Percentiles rank a stretch among this genome's conserved stretches.
phyloP scores from a whole-genome alignment of 352 stramenopile genomes.

The Blastocystis sp. region DNA sequence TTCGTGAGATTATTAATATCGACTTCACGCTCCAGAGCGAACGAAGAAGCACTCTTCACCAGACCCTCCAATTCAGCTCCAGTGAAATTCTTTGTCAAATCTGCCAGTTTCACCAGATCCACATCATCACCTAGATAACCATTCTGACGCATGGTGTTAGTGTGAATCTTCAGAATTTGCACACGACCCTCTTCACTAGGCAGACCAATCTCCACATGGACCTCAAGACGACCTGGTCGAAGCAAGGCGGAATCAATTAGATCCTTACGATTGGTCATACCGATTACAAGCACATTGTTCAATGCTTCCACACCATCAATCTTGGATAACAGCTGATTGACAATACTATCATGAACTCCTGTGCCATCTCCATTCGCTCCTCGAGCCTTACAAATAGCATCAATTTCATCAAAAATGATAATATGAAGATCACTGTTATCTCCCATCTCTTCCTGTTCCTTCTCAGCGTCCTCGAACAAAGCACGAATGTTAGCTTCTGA shows the following conservation, averaged over 20 bases:
- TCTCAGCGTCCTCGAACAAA: slow-evolving; percentile 90
- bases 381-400: slow-evolving; percentile 96
- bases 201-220: slow-evolving; percentile 99
- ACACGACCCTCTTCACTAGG: slow-evolving; percentile 88
- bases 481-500: slow-evolving; percentile 97
- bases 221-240: slow-evolving; percentile 94
- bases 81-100: slow-evolving; percentile 97
- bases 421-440: slow-evolving; percentile 97
- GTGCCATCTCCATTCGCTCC: slow-evolving; percentile 77
- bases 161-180: slow-evolving; percentile 96
- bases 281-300: slow-evolving; percentile 99
- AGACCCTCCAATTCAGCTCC: slow-evolving; percentile 96
- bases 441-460: slow-evolving; percentile 79
- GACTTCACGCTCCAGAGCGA: slow-evolving; percentile 78
- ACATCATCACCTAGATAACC: slow-evolving; percentile 69
- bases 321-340: slow-evolving; percentile 98
- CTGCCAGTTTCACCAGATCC: slow-evolving; percentile 78
- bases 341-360: slow-evolving; percentile 92
- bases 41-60: slow-evolving; percentile 82
- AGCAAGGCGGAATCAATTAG: slow-evolving; percentile 88
- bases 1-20: slow-evolving; percentile 77
- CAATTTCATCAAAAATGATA: slow-evolving; percentile 99
- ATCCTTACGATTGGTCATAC: slow-evolving; percentile 99
- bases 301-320: slow-evolving; percentile 98
- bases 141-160: slow-evolving; percentile 78